A percentile compares a stretch with the other conserved stretches of the same genome.
Conservation (phyloP, 257 asterid genomes). For the Knoxia roxburghii region DNA sequence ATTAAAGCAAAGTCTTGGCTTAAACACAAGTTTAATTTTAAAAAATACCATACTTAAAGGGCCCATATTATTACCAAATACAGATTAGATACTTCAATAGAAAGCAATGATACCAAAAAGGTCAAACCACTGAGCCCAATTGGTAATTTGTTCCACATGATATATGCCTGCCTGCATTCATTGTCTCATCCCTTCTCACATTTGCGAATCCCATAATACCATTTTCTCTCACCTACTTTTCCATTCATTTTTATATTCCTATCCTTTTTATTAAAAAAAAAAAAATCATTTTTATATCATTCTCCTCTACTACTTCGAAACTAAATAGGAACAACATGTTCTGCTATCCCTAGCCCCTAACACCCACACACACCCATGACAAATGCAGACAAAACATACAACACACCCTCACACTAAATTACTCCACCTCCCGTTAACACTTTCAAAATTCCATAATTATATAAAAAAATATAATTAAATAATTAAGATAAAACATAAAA, state of each 20-base stretch:
- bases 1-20: neutral
- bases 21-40: neutral
- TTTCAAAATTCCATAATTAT: no score
- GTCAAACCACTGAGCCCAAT: neutral
- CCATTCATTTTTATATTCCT: neutral
- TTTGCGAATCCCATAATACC: neutral
- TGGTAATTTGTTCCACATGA: neutral
- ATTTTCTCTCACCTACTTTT: neutral
- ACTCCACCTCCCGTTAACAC: no score
- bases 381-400: slow-evolving; percentile 16
- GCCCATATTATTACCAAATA: no score
- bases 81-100: no score
- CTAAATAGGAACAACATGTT: neutral
- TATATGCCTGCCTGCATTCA: no score
- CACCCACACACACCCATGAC: neutral
- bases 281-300: no score
- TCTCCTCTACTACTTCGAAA: neutral
- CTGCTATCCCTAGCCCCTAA: slow-evolving; percentile 1
- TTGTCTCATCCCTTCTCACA: neutral
- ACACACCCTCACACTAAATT: neutral
- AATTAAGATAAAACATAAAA: no score
- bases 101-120: neutral
- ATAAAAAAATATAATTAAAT: neutral
- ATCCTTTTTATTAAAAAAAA: neutral
- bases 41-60: no score